Evolutionary conservation across 169 alveolate genomes (phyloP).

Genomic region (Eimeria acervulina): DNA sequence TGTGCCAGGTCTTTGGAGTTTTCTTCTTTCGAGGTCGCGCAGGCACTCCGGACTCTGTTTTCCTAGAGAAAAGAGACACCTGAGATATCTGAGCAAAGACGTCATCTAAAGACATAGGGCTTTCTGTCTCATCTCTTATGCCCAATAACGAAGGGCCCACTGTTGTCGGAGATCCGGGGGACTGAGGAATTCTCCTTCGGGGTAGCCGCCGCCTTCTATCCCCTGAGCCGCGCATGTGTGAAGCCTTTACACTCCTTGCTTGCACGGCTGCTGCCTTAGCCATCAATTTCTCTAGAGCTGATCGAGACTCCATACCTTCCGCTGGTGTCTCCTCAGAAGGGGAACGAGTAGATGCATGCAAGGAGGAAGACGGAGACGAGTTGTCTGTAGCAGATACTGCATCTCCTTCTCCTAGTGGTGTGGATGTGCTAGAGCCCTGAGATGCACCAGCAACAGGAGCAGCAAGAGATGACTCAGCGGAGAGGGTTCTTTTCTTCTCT

Average conservation of each 20-base stretch:
- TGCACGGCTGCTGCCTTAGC: background rate
- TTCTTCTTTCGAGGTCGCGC: constrained; percentile 89
- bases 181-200: background rate
- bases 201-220: background rate
- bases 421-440: background rate
- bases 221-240: background rate
- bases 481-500: no score
- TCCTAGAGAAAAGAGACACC: constrained; percentile 88
- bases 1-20: background rate
- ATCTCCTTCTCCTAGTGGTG: background rate
- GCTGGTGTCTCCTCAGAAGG: background rate
- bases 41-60: constrained; percentile 87
- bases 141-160: background rate
- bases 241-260: no score
- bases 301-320: background rate
- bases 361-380: background rate
- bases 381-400: no score
- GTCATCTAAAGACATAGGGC: background rate
- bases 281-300: background rate
- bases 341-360: background rate
- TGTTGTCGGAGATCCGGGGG: background rate
- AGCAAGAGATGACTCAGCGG: background rate
- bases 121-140: background rate
- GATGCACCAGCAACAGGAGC: background rate
- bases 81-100: background rate